Conservation (phyloP, 2,329 filamentous ascomycete species). For the Alternaria viburni region DNA sequence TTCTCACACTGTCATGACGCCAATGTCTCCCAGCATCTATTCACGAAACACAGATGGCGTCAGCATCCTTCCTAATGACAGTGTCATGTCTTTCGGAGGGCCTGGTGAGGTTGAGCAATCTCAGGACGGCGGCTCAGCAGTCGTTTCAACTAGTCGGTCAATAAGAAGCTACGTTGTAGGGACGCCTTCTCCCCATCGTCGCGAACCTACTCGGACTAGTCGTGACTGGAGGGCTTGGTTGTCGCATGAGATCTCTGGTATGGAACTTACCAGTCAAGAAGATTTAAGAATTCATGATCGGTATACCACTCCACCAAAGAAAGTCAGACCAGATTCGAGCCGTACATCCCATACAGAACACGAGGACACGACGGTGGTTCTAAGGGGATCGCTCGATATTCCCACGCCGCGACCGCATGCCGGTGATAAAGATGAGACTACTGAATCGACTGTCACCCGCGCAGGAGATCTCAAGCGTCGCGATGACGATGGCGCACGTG, state of each 20-base stretch:
- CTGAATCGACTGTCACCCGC: background rate
- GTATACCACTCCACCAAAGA: conserved; percentile 18
- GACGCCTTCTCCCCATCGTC: conserved; percentile 33
- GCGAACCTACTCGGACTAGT: conserved; percentile 41
- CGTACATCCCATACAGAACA: conserved; percentile 32
- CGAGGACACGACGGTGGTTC: conserved; percentile 31
- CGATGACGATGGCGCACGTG: background rate
- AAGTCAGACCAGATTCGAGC: conserved; percentile 25
- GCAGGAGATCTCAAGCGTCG: background rate
- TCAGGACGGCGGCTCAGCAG: conserved; percentile 43
- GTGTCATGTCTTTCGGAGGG: conserved; percentile 35
- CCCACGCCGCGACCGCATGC: conserved; percentile 4
- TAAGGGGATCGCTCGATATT: conserved; percentile 15
- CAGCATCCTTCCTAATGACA: conserved; percentile 46
- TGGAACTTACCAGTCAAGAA: conserved; percentile 37
- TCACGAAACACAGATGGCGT: conserved; percentile 51
- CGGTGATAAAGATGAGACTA: background rate
- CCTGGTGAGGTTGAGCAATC: conserved; percentile 5
- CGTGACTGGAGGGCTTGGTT: conserved; percentile 57
- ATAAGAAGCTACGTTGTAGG: conserved; percentile 52
- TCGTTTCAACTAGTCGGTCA: conserved; percentile 53
- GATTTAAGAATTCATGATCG: conserved; percentile 36
- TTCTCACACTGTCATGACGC: conserved; percentile 24
- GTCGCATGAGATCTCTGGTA: conserved; percentile 52
- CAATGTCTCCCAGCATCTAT: conserved; percentile 56